phyloP scores from a whole-genome alignment of 2,329 filamentous ascomycete genomes.

The Colletotrichum sp. region DNA sequence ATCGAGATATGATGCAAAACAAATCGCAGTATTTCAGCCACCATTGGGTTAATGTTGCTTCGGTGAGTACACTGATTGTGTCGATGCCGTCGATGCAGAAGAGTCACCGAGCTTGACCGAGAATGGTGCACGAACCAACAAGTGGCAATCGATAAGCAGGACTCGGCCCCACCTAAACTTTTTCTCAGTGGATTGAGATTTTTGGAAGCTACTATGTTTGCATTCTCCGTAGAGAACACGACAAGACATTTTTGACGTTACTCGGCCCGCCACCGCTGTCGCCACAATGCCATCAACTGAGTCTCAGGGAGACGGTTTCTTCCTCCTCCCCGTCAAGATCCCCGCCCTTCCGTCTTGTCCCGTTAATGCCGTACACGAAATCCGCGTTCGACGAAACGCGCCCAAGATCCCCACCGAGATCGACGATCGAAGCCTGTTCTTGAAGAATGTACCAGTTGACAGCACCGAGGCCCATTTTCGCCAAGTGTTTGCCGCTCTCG shows the following conservation, averaged over 20 bases:
- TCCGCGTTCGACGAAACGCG: constrained; percentile 84
- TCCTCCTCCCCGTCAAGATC: constrained; percentile 70
- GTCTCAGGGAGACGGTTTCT: constrained; percentile 60
- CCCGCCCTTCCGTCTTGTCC: constrained; percentile 67
- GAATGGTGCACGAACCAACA: not conserved
- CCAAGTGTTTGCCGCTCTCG: constrained; percentile 72
- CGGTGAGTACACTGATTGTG: not conserved
- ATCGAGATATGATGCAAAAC: constrained; percentile 46
- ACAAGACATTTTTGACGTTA: not conserved
- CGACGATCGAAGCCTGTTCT: constrained; percentile 81
- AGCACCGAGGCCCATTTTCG: constrained; percentile 79
- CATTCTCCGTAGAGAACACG: not conserved
- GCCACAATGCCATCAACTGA: constrained; percentile 25
- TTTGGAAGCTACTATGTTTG: not conserved
- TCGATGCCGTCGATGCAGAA: not conserved
- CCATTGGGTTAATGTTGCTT: not conserved
- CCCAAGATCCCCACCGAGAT: constrained; percentile 77
- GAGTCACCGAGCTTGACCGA: not conserved
- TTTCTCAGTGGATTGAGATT: not conserved
- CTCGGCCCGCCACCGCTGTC: constrained; percentile 11
- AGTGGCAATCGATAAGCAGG: not conserved
- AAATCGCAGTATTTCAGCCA: not conserved
- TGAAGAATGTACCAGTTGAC: constrained; percentile 89
- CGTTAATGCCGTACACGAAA: constrained; percentile 71
- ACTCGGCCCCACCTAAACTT: not conserved